phyloP scores from a whole-genome alignment of 2,329 filamentous ascomycete genomes.

The Aureobasidium mangrovei region DNA sequence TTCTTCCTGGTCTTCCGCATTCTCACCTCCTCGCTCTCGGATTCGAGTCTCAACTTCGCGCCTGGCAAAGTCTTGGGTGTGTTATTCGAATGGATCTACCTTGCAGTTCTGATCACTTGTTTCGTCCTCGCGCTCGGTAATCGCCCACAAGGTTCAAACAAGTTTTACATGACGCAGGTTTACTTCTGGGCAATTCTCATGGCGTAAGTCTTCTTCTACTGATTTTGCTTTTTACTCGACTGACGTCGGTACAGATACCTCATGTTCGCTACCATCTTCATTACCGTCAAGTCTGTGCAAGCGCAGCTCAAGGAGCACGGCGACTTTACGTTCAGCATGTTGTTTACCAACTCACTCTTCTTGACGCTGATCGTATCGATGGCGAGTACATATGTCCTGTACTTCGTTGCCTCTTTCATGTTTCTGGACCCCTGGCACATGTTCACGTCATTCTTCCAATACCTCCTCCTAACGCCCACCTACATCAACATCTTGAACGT shows the following conservation, averaged over 20 bases:
- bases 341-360: conserved; percentile 85
- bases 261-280: conserved; percentile 89
- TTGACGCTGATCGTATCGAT: conserved; percentile 90
- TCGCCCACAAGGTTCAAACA: conserved; percentile 85
- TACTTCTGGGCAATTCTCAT: conserved; percentile 97
- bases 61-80: conserved; percentile 75
- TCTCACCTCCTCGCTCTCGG: conserved; percentile 75
- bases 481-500: conserved; percentile 99
- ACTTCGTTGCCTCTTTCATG: conserved; percentile 80
- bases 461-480: conserved; percentile 86
- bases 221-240: neutral
- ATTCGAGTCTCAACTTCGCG: conserved; percentile 59
- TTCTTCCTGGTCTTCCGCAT: conserved; percentile 99
- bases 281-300: conserved; percentile 80
- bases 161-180: conserved; percentile 94
- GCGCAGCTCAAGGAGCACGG: conserved; percentile 51
- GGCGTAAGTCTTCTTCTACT: conserved; percentile 50
- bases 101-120: conserved; percentile 82
- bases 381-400: conserved; percentile 85
- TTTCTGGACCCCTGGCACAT: conserved; percentile 99
- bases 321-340: conserved; percentile 58
- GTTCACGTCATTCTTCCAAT: conserved; percentile 89
- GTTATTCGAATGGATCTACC: conserved; percentile 93
- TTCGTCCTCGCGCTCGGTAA: conserved; percentile 94
- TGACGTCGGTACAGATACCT: conserved; percentile 53